These are phyloP conservation scores for Aspergillus eucalypticola DNA, from an alignment of 2,329 filamentous ascomycete genomes.

Conservation along the genomic window DNA sequence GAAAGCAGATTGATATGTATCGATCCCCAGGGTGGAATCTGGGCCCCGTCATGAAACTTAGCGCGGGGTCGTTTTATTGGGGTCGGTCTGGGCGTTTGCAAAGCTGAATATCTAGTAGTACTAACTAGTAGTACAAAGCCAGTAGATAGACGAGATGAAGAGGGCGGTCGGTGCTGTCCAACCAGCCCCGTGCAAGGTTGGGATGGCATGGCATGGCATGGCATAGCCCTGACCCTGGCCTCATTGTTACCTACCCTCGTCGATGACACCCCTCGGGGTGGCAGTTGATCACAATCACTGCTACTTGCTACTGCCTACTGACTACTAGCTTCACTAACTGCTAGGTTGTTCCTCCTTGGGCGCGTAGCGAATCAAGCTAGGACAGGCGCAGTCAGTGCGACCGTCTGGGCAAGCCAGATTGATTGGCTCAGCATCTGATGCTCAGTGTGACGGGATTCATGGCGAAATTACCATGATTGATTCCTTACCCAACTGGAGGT, in stretches of 20 bases:
- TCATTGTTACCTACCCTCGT: not conserved
- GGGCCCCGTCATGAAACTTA: conserved; percentile 14
- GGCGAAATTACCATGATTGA: not conserved
- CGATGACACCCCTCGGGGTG: not conserved
- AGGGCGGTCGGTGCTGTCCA: not conserved
- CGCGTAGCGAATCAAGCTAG: conserved; percentile 3
- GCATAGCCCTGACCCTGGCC: not conserved
- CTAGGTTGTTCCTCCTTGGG: conserved; percentile 1
- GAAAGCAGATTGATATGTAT: not conserved
- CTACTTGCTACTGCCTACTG: not conserved
- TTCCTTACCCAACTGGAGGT: not conserved
- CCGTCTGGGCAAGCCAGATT: not conserved
- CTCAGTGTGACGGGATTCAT: conserved; percentile 1
- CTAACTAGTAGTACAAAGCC: no score
- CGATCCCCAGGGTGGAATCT: not conserved
- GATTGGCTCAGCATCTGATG: conserved; percentile 2
- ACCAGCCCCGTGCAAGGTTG: not conserved
- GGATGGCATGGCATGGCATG: not conserved
- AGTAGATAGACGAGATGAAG: no score
- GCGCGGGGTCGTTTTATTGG: not conserved
- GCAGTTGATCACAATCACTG: not conserved
- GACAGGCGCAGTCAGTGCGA: not conserved
- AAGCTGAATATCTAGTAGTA: no score
- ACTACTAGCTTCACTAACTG: not conserved
- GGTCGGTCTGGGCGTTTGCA: not conserved